Base-by-base conservation (phyloP, 306 rosid species). In the Begonia peltatifolia region DNA sequence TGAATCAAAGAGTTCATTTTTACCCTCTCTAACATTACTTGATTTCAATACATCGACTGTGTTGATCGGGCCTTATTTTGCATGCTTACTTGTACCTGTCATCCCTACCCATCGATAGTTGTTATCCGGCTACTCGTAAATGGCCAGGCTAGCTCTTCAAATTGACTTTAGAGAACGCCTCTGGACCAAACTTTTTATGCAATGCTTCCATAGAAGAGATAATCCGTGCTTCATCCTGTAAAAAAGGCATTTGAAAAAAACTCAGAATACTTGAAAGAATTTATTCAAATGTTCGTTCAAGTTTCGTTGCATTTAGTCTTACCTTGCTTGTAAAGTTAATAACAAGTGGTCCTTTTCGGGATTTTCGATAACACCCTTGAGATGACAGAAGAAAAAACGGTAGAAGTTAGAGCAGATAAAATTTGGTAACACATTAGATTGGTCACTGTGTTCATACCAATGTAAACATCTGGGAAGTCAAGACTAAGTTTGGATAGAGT, bases 391-490 rank as follows among this genome's bases (percentile, higher is more conserved):
- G 58, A 6, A 52, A 48, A 60, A 53, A 66, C 46, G 53, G 52
- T 50, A 62, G 52, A 41, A 66, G 11, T 57, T 23, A 41, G 65
- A 48, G 68, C 55, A 53, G 30, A 62, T 58, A 36, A 47, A 48
- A 22, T 60, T 47, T 43, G 10, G 38, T 63, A 9, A 14, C 38
- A 53, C n/a, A 42, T 42, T 23, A 60, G 44, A 15, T 57, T 53
- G 25, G 50, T 65, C 51, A 56, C 9, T 54, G 59, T 63, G 49
- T 23, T 69, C 82, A 63, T 71, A 90, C 99, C 87, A 64, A 85
- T 80, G 74, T 61, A 69, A 35, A 90, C 66, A 53, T 85, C 97
- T 25, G 97, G 94, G 66, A 80, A 90, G 68, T 83, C 92, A 52
- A 90, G 94, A 68, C 86, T 74, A 35, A 85, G 87, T 67, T 83